Base-by-base conservation (phyloP, 768 basidiomycete genomes). In the Tulasnella sp. region DNA sequence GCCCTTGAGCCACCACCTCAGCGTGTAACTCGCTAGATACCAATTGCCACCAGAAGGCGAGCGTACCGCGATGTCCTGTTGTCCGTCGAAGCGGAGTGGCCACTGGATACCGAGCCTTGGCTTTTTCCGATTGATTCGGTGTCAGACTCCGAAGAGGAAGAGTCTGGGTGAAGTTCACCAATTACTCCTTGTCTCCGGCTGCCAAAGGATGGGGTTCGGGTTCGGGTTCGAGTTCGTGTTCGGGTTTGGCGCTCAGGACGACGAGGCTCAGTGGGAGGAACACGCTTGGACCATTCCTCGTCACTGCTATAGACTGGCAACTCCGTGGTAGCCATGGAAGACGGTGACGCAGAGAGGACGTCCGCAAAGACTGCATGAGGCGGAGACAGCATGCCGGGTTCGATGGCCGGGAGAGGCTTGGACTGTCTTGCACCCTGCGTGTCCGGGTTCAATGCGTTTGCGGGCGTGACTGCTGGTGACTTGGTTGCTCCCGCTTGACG, bases 121-220 rank as follows among this genome's bases (percentile, higher is more conserved):
- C 64, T 69, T 34, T 34, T 69, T 69, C 31, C 28, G 64, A 69
- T 69, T 31, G 64, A 42, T 31, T 75, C 74, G 6, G 22, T 28
- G 16, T 75, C 74, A 48, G 74, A 75, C 18, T 75, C 74, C 74
- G 74, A 75, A 16, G 74, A 42, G n/a, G 40, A 42, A 40, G 37
- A 75, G 18, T 28, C 22, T 31, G 31, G 46, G 74, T n/a, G 9
- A 40, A 44, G 41, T 28, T 44, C 14, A 42, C 22, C 37, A 37
- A 69, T 16, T 5, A 75, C 46, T 14, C 74, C 74, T 6, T 75
- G 46, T n/a, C 74, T 31, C 46, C 74, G 74, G 40, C 46, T 42
- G 41, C 74, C 46, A 48, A 42, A 42, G 3, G 73, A 42, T 31
- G 41, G 41, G 0, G 40, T 44, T 31, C 28, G 74, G 46, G 40